Evolutionary conservation across 2,329 filamentous ascomycete genomes (phyloP), one percentile per base, ranked within the genome.

Genomic region (Chaetomium sp.): DNA sequence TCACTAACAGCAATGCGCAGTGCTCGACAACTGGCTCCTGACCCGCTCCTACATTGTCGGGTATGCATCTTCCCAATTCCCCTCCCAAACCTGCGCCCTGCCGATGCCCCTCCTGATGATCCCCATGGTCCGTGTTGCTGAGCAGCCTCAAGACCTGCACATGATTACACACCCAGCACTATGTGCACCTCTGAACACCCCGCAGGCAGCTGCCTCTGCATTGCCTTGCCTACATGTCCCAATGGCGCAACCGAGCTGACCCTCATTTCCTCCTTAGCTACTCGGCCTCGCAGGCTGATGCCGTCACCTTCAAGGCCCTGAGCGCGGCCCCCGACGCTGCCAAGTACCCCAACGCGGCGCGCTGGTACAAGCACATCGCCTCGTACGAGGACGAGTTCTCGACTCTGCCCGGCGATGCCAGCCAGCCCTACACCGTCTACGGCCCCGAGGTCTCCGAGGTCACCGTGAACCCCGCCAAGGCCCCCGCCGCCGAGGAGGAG

Each of bases 361-460:
- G 95, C 81, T 99, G 95, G 95, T 97, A 97, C 89, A 97, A 96
- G 88, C 94, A 99, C 88, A 92, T 97, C 78, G 87, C 91, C 79
- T 90, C 91, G 74, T 97, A 91, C 84, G 89, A 96, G 86, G 85
- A 90, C 72, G 94, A 98, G 81, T 98, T 98, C 84, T 85, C 90
- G 75, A 90, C 88, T 70, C 91, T 99, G 60, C 87, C 92, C 65
- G 95, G 95, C 80, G 94, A 98, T 82, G 87, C 93, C 74, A 90
- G 90, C 79, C 93, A 95, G 85, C 85, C 90, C 72, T 91, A 90
- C 85, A 93, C 91, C 74, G 86, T 89, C 78, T 98, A 98, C 83
- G 95, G 95, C 75, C 95, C 95, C 70, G 93, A 96, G 75, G 84
- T 82, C 69, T 80, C 83, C 68, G 90, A 91, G 79, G 84, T 93